phyloP scores from a whole-genome alignment of 129 eudicot species.

The Cynara cardunculus region DNA sequence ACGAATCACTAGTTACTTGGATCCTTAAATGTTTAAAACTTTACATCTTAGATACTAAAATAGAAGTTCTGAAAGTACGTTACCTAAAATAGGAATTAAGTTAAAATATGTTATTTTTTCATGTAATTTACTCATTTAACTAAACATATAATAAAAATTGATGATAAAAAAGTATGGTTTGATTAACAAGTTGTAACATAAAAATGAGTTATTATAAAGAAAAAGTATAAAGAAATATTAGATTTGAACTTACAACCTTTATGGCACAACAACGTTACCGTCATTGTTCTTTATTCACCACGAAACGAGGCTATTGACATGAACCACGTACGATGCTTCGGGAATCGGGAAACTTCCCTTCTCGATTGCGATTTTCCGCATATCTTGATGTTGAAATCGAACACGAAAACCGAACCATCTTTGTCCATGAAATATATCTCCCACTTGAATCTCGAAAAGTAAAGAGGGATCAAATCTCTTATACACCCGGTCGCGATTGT shows the following conservation, averaged over 20 bases:
- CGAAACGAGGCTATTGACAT: slow-evolving; percentile 59
- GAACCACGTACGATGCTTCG: slow-evolving; percentile 20
- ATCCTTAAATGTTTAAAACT: too few relatives aligned
- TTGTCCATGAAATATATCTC: slow-evolving; percentile 39
- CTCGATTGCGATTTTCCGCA: slow-evolving; percentile 27
- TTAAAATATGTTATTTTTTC: too few relatives aligned
- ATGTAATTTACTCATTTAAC: neutral
- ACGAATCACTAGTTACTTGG: too few relatives aligned
- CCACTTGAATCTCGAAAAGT: slow-evolving; percentile 25
- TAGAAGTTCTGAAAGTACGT: too few relatives aligned
- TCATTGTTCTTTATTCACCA: slow-evolving; percentile 26
- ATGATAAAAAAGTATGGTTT: too few relatives aligned
- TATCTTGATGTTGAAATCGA: slow-evolving; percentile 20
- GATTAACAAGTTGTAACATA: neutral
- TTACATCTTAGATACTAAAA: too few relatives aligned
- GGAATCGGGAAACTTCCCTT: neutral
- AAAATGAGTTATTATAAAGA: too few relatives aligned
- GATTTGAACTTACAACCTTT: neutral
- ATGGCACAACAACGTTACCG: neutral
- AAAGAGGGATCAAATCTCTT: slow-evolving; percentile 47
- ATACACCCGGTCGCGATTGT: slow-evolving; percentile 33
- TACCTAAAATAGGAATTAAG: too few relatives aligned
- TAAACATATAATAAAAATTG: too few relatives aligned
- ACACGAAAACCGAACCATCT: slow-evolving; percentile 32
- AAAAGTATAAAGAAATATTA: too few relatives aligned